Conservation (phyloP, 768 basidiomycete species). For the Mycena vitilis region DNA sequence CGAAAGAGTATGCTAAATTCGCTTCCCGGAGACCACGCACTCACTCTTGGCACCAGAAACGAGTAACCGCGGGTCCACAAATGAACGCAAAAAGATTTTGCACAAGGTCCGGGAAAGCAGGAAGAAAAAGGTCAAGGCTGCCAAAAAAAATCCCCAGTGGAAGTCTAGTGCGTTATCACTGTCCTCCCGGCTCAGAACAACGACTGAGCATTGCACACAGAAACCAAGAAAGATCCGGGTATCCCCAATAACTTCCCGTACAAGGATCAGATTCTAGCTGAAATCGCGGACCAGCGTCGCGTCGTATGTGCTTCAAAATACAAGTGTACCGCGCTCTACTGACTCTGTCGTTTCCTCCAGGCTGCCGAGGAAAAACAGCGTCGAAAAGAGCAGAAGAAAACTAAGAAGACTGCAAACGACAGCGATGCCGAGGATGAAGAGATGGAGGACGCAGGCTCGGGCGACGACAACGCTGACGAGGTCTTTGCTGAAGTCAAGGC, state of each 20-base stretch:
- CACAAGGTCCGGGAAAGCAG: constrained; percentile 81
- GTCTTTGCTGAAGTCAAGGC: constrained; percentile 42
- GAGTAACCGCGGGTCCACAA: constrained; percentile 80
- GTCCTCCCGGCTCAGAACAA: constrained; percentile 1
- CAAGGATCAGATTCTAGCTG: constrained; percentile 94
- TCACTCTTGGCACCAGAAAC: constrained; percentile 70
- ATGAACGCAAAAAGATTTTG: constrained; percentile 77
- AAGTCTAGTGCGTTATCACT: constrained; percentile 77
- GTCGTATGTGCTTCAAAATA: constrained; percentile 58
- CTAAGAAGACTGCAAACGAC: constrained; percentile 39
- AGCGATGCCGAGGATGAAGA: constrained; percentile 44
- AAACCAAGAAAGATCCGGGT: constrained; percentile 89
- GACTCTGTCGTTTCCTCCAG: constrained; percentile 48
- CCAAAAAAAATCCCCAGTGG: constrained; percentile 87
- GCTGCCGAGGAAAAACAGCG: constrained; percentile 81
- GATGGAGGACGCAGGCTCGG: constrained; percentile 44
- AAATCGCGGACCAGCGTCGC: constrained; percentile 85
- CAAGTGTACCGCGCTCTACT: background rate
- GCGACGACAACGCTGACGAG: constrained; percentile 37
- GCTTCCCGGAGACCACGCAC: constrained; percentile 5
- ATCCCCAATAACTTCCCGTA: constrained; percentile 94
- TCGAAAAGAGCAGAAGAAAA: constrained; percentile 73
- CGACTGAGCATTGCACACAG: constrained; percentile 48
- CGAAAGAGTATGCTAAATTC: constrained; percentile 65
- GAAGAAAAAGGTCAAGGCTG: constrained; percentile 79